Evolutionary conservation across 148 eudicot genomes (phyloP).

Genomic region (Amaranthus palmeri): DNA sequence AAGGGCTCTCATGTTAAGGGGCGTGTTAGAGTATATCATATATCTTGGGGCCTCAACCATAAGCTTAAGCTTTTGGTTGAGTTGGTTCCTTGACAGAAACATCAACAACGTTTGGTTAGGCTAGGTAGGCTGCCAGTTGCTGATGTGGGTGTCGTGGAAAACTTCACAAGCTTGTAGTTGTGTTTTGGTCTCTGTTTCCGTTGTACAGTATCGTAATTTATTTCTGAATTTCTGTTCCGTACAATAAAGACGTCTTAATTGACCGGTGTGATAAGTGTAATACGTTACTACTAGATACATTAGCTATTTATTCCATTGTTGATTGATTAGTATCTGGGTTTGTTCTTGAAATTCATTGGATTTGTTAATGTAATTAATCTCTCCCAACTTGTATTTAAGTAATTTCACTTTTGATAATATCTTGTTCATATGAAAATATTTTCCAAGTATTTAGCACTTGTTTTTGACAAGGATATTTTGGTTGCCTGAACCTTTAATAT

Average conservation of each 20-base stretch:
- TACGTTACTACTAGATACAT: slow-evolving; percentile 4
- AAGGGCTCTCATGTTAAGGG: too few relatives aligned
- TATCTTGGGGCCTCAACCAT: too few relatives aligned
- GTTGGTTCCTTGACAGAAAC: too few relatives aligned
- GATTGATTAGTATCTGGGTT: slow-evolving; percentile 7
- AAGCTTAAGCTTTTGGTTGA: too few relatives aligned
- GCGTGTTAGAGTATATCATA: too few relatives aligned
- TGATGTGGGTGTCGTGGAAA: slow-evolving; percentile 7
- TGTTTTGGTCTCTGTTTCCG: slow-evolving; percentile 5
- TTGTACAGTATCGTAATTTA: slow-evolving; percentile 24
- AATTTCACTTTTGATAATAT: too few relatives aligned
- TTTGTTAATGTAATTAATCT: slow-evolving; percentile 15
- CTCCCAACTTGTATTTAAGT: too few relatives aligned
- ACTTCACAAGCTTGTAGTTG: slow-evolving; percentile 15
- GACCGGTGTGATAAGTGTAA: slow-evolving; percentile 14
- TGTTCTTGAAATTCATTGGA: slow-evolving; percentile 6
- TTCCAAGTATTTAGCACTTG: too few relatives aligned
- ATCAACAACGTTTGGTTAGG: slow-evolving; percentile 71
- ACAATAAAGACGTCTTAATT: slow-evolving; percentile 20
- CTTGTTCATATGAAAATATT: too few relatives aligned
- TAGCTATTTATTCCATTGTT: slow-evolving; percentile 4
- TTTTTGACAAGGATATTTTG: too few relatives aligned
- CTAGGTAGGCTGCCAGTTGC: slow-evolving; percentile 50
- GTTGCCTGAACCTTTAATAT: too few relatives aligned
- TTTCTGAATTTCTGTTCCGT: slow-evolving; percentile 7